Percentiles rank a stretch among this genome's conserved stretches.
Evolutionary conservation across 1,284 basidiomycete genomes (phyloP).

Genomic region (Puccinia polysora): DNA sequence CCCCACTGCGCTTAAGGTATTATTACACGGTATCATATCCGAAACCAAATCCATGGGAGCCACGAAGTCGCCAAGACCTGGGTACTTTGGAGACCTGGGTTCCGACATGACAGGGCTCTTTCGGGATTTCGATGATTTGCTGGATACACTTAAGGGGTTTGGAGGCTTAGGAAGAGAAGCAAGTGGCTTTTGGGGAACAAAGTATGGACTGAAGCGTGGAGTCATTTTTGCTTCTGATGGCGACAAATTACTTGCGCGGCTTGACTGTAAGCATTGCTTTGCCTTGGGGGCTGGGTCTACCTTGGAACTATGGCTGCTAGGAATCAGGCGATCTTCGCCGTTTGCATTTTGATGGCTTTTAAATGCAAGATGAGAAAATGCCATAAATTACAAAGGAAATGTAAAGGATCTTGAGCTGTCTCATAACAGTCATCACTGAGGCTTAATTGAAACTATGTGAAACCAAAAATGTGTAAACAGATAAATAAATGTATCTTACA

Average conservation of each 20-base stretch:
- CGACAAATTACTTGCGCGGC: not conserved
- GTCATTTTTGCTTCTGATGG: not conserved
- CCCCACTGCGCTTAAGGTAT: not conserved
- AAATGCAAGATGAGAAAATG: conserved; percentile 1
- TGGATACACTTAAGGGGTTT: not conserved
- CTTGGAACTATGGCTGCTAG: conserved; percentile 1
- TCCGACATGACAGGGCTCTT: conserved; percentile 11
- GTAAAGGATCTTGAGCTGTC: not conserved
- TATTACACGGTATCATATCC: conserved; percentile 12
- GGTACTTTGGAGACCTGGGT: conserved; percentile 33
- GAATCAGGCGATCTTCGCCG: conserved; percentile 11
- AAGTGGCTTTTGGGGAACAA: not conserved
- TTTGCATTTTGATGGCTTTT: conserved; percentile 24
- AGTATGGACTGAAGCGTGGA: conserved; percentile 16
- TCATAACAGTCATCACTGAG: conserved; percentile 2
- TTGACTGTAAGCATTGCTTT: not conserved
- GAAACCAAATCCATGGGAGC: conserved; percentile 32
- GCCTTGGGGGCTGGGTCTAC: conserved; percentile 6
- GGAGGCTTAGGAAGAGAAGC: conserved; percentile 14
- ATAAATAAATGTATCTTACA: conserved; percentile 7
- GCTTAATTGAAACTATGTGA: conserved; percentile 10
- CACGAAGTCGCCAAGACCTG: conserved; percentile 24
- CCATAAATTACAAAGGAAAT: not conserved
- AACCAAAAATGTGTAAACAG: too few species aligned
- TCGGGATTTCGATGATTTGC: conserved; percentile 8